phyloP scores from a whole-genome alignment of 305 asterid species.

The Fraxinus sp. region DNA sequence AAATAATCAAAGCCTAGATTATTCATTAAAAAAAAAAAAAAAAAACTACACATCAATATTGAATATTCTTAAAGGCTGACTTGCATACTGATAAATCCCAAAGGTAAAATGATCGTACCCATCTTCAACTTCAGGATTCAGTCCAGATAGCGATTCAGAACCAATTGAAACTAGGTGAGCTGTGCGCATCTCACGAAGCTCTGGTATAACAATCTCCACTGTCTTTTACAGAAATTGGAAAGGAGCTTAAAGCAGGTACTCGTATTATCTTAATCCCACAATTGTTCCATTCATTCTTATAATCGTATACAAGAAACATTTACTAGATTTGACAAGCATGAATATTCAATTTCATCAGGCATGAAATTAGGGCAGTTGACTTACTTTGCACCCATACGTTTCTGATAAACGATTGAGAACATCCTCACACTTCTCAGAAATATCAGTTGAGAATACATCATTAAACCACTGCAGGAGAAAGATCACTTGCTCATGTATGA shows the following conservation, averaged over 20 bases:
- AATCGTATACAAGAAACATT: neutral
- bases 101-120: conserved; percentile 56
- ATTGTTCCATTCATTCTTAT: conserved; percentile 16
- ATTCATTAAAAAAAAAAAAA: neutral
- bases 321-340: neutral
- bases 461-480: conserved; percentile 82
- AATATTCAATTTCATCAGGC: neutral
- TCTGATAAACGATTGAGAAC: conserved; percentile 64
- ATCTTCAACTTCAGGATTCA: conserved; percentile 74
- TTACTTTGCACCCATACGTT: conserved; percentile 79
- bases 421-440: conserved; percentile 80
- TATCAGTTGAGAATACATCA: conserved; percentile 86
- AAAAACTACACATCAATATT: neutral
- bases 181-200: conserved; percentile 83
- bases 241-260: conserved; percentile 26
- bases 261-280: conserved; percentile 14
- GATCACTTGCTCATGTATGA: neutral
- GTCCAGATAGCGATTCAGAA: conserved; percentile 59
- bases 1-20: conserved; percentile 14
- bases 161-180: conserved; percentile 91
- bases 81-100: neutral
- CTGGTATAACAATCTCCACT: conserved; percentile 86
- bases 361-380: conserved; percentile 13
- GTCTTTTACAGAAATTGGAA: conserved; percentile 48
- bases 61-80: conserved; percentile 11